Base-by-base conservation (phyloP, 1,139 yeast species). In the Debaryomyces nepalensis region DNA sequence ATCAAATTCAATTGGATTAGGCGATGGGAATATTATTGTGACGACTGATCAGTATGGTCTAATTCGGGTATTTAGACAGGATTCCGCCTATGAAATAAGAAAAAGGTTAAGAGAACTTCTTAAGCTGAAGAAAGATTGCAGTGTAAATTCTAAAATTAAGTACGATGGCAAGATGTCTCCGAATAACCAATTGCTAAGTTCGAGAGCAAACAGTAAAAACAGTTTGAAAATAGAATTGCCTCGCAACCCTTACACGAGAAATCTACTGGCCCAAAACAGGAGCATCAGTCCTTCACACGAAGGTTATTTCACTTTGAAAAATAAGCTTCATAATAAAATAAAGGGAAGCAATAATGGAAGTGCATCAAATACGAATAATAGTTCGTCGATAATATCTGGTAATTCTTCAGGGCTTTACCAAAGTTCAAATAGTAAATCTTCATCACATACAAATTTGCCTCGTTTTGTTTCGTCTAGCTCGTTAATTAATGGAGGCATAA, bases 31-130 rank as follows among this genome's bases (percentile, higher is more conserved):
- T 22, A 79, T 84, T 30, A 79, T 89, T 21, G 84, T 90, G 2
- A 83, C 95, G 1, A 82, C 95, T 0, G 97, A 89, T 58, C 81
- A 79, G 48, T 64, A 69, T 27, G 97, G 97, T 0, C 52, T 74
- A 4, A 86, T 90, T 35, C 68, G 93, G 42, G 87, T 90, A 0
- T 87, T 85, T 58, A 73, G 97, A 52, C 86, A 88, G 49, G 97
- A 90, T 60, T 72, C 84, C 39, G 87, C 95, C 0, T 65, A 75
- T 35, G 52, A 52, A 9, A 49, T 63, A 30, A 49, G 79, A 26
- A 69, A 66, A 32, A 37, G 48, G 7, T 49, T 63, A 30, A 41
- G 53, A 16, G 54, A 48, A 8, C 39, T 44, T 26, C 48, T 47
- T 33, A 54, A 52, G 33, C 46, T 45, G 37, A 38, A 32, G 26